phyloP scores from a whole-genome alignment of 1,139 yeast genomes.

The Debaryomycetaceae sp. region DNA sequence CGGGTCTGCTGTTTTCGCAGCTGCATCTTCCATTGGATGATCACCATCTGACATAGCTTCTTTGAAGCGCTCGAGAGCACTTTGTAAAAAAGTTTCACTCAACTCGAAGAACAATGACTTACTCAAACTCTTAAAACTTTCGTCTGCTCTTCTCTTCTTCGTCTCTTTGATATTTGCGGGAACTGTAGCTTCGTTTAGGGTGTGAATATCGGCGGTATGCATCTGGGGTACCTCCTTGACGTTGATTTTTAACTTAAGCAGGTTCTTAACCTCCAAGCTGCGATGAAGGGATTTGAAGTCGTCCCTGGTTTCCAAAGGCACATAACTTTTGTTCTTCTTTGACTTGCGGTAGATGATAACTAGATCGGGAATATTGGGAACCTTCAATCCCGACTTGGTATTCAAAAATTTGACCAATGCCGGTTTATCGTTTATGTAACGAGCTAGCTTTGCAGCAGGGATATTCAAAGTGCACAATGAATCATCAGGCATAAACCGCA shows the following conservation, averaged over 20 bases:
- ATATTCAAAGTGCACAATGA: constrained; percentile 2
- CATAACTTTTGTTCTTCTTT: constrained; percentile 39
- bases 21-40: neutral
- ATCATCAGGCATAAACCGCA: constrained; percentile 1
- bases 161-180: neutral
- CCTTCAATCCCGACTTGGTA: neutral
- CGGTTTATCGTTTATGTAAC: constrained; percentile 13
- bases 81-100: constrained; percentile 23
- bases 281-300: constrained; percentile 46
- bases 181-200: neutral
- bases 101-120: constrained; percentile 12
- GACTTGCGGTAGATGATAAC: constrained; percentile 29
- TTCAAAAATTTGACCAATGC: constrained; percentile 14
- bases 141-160: constrained; percentile 4
- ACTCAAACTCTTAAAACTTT: constrained; percentile 8
- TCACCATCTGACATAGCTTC: constrained; percentile 10
- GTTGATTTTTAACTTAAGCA: constrained; percentile 21
- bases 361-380: constrained; percentile 5
- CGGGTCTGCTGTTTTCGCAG: neutral
- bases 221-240: neutral
- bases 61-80: constrained; percentile 21
- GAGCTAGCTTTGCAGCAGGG: constrained; percentile 3
- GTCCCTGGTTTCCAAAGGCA: constrained; percentile 30
- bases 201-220: no score
- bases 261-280: constrained; percentile 43